Conservation (phyloP, 1,284 basidiomycete genomes). For the Rugosomyces carneus region DNA sequence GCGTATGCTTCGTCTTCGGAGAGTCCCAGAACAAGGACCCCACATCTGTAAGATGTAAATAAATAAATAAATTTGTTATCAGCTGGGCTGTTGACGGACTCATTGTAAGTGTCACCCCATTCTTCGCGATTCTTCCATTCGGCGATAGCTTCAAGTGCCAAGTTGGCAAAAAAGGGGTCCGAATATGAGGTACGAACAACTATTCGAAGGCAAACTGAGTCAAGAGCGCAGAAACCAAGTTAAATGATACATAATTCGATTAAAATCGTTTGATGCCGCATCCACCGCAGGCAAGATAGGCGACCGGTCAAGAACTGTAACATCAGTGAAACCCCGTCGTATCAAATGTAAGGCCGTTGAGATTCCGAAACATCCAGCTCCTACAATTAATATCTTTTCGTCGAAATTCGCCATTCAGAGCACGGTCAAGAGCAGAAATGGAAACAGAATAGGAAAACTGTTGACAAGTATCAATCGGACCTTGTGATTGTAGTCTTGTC, state of each 20-base stretch:
- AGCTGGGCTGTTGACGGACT: conserved; percentile 45
- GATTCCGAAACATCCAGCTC: conserved; percentile 85
- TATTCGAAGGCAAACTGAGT: conserved; percentile 21
- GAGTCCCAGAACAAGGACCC: conserved; percentile 50
- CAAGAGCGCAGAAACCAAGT: background rate
- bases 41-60: conserved; percentile 38
- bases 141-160: conserved; percentile 69
- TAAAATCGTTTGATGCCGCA: conserved; percentile 80
- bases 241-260: conserved; percentile 49
- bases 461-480: background rate
- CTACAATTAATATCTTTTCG: conserved; percentile 61
- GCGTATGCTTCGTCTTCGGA: conserved; percentile 31
- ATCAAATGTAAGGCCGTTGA: conserved; percentile 79
- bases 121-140: conserved; percentile 60
- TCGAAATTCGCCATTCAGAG: conserved; percentile 22
- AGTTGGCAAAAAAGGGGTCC: conserved; percentile 60
- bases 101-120: conserved; percentile 76
- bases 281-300: conserved; percentile 64
- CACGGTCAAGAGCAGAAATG: background rate
- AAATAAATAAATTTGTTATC: background rate
- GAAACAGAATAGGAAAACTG: background rate
- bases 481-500: too few species aligned
- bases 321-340: conserved; percentile 54
- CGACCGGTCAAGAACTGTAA: conserved; percentile 73
- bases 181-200: conserved; percentile 69